Evolutionary conservation across 176 grass and related monocot species (phyloP).

Genomic region (Cenchrus fungigraminus): DNA sequence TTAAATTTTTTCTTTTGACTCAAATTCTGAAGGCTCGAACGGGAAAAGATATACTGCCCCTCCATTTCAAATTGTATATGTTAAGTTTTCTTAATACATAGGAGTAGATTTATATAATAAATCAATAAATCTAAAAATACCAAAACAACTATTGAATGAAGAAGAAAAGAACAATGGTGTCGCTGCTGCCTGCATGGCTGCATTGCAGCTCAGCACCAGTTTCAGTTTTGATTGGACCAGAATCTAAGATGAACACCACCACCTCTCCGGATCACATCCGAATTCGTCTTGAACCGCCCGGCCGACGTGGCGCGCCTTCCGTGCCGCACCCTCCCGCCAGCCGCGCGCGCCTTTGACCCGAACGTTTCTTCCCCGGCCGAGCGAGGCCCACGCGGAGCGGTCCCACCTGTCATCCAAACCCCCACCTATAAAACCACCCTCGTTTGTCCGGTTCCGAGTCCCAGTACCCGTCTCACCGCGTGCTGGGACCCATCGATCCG

Average conservation of each 20-base stretch:
- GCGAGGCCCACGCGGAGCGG: background rate
- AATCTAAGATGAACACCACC: background rate
- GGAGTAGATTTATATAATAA: no score
- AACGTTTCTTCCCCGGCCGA: background rate
- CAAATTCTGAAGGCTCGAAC: background rate
- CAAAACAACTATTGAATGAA: no score
- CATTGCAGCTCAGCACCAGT: conserved; percentile 10
- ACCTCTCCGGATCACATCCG: background rate
- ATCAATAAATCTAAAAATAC: no score
- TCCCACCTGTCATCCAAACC: conserved; percentile 26
- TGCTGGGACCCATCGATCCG: background rate
- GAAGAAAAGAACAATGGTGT: background rate
- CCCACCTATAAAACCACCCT: background rate
- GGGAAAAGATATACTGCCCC: background rate
- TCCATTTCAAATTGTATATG: no score
- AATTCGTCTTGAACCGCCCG: background rate
- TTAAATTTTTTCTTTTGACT: background rate
- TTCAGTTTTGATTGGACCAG: background rate
- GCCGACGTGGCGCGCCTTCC: conserved; percentile 41
- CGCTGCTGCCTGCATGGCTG: background rate
- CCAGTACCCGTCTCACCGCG: conserved; percentile 3
- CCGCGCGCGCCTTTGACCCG: conserved; percentile 32
- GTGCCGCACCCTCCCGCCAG: conserved; percentile 32
- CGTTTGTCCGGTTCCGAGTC: background rate
- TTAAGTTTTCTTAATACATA: no score